phyloP scores from a whole-genome alignment of 371 early-diverging fungal species.

The Rhizomucor miehei region DNA sequence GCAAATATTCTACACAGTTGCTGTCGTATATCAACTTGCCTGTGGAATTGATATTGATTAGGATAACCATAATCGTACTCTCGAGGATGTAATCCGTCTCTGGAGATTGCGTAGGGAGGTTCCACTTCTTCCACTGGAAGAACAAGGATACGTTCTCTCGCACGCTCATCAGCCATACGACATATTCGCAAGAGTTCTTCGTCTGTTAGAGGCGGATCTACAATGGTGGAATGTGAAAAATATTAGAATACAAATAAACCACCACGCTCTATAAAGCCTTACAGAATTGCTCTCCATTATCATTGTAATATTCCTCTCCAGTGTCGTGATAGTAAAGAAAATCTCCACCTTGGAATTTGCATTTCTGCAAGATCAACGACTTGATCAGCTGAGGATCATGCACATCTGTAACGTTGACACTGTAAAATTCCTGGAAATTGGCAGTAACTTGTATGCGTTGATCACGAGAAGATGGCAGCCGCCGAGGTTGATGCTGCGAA shows the following conservation, averaged over 20 bases:
- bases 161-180: constrained; percentile 36
- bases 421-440: constrained; percentile 39
- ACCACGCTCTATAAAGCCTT: background rate
- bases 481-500: constrained; percentile 2
- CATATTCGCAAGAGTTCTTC: constrained; percentile 39
- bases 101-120: constrained; percentile 11
- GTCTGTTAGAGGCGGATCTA: constrained; percentile 35
- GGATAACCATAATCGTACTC: constrained; percentile 3
- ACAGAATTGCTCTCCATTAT: constrained; percentile 27
- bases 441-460: constrained; percentile 33
- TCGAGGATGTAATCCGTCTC: constrained; percentile 9
- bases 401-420: constrained; percentile 44
- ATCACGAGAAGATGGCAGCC: constrained; percentile 7
- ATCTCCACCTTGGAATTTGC: constrained; percentile 29
- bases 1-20: background rate
- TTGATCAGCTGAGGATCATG: constrained; percentile 35
- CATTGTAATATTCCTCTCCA: constrained; percentile 19
- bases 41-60: background rate
- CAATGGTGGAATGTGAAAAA: background rate
- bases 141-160: constrained; percentile 39
- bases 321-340: constrained; percentile 46
- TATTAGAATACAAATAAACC: background rate
- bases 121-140: constrained; percentile 18
- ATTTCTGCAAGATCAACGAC: constrained; percentile 33
- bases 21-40: too few relatives aligned